Base-by-base conservation (phyloP, 73 alveolate species). In the Stentor coeruleus region DNA sequence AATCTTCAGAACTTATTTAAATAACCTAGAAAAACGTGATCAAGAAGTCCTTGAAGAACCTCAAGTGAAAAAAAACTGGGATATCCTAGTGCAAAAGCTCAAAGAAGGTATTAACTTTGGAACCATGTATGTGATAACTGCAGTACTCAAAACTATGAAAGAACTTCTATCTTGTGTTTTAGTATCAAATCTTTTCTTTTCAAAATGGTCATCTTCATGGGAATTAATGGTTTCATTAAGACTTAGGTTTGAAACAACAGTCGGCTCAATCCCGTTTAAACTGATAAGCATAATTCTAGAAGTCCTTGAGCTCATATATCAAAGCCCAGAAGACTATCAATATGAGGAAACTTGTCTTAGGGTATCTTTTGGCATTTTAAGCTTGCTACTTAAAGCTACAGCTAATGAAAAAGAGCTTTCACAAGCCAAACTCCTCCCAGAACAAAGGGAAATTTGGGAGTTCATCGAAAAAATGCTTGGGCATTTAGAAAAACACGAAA, bases 11-110 rank as follows among this genome's bases (percentile, higher is more conserved):
- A 40, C 83, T 39, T 75, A 39, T 40, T 2, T 66, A 26, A 26
- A 20, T 20, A 66, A 66, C 33, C 37, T 66, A 33, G 42, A 66
- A 66, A 66, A 31, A 66, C n/a, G 75, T 80, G 85, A 86, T 14
- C 33, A 74, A 6, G 42, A 82, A 36, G 79, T 86, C 3, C 49
- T 38, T 14, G 74, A 58, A 33, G 35, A 59, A 59, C 31, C 72
- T 26, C 14, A 31, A 0, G 66, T 81, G 39, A 59, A 59, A 33
- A 81, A 36, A 38, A 81, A 38, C 3, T 58, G 82, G 87, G 39
- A 60, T 0, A 33, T 81, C 72, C 33, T 59, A 33, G 35, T 31
- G 3, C 15, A 11, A 35, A 6, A 31, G 74, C 82, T 81, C n/a
- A n/a, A 60, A 59, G 38, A 26, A 20, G 82, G 72, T 6, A 58